Conservation (phyloP, 495 filamentous ascomycete genomes). For the Thermothielavioides terrestris region DNA sequence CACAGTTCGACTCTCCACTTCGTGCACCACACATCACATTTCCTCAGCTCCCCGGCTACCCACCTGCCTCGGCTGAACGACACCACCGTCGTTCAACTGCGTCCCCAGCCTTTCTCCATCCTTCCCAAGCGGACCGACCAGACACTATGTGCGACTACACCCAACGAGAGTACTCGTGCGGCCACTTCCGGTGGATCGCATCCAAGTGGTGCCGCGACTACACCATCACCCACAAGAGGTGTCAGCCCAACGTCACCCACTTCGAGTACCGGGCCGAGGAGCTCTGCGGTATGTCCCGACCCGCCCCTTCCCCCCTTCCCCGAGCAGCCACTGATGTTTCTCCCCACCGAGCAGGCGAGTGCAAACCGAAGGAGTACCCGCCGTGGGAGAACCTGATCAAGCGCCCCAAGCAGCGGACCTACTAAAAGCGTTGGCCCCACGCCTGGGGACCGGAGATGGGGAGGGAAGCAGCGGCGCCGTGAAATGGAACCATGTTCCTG, state of each 20-base stretch:
- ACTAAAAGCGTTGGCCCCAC: not conserved
- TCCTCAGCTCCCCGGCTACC: too few relatives aligned
- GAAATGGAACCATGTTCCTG: not conserved
- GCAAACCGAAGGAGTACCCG: conserved; percentile 28
- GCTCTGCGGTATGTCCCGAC: conserved; percentile 25
- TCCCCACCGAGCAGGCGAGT: conserved; percentile 27
- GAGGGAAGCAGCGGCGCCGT: not conserved
- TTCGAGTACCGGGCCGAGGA: conserved; percentile 32
- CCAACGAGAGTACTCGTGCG: conserved; percentile 34
- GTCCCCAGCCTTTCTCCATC: not conserved
- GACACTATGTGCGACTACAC: conserved; percentile 27
- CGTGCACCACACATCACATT: too few relatives aligned
- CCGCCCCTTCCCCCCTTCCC: not conserved
- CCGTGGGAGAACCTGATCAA: conserved; percentile 35
- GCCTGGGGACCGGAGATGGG: not conserved
- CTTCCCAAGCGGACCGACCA: not conserved
- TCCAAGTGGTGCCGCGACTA: conserved; percentile 36
- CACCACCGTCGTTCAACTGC: not conserved
- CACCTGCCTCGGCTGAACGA: not conserved
- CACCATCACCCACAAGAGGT: conserved; percentile 33
- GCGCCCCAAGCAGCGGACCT: conserved; percentile 27
- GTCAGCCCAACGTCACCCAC: conserved; percentile 33
- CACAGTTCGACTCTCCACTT: too few relatives aligned
- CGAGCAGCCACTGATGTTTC: conserved; percentile 7
- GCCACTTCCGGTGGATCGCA: conserved; percentile 37